A percentile compares a stretch with the other conserved stretches of the same genome.
Conservation (phyloP, 2,329 filamentous ascomycete species). For the Chaetomium sp. region DNA sequence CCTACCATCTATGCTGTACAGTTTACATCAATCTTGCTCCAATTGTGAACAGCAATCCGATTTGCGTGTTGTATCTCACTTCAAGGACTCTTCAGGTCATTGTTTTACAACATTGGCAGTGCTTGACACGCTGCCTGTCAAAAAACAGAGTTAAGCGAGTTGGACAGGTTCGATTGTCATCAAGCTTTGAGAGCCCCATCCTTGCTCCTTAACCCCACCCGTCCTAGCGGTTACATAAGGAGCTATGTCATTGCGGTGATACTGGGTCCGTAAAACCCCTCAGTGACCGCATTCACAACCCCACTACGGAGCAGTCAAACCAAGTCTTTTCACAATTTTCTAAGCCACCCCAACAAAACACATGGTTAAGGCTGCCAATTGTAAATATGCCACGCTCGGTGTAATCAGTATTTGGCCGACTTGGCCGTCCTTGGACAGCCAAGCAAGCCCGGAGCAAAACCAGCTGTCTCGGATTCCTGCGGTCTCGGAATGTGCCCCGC, state of each 20-base stretch:
- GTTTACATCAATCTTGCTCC: no score
- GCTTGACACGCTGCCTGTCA: no score
- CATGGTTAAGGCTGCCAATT: slow-evolving; percentile 1
- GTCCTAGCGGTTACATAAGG: slow-evolving; percentile 18
- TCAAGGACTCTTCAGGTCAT: neutral
- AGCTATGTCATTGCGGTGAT: slow-evolving; percentile 24
- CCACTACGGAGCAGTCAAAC: slow-evolving; percentile 3
- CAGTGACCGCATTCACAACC: slow-evolving; percentile 16
- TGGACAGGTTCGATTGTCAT: no score
- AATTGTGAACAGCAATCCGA: neutral
- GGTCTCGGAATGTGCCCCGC: slow-evolving; percentile 28
- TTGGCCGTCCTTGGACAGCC: neutral
- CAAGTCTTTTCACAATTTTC: neutral
- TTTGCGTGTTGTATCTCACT: neutral
- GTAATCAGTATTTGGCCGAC: neutral
- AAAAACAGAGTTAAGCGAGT: no score
- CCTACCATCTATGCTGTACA: neutral
- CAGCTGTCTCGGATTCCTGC: slow-evolving; percentile 4
- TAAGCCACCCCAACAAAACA: slow-evolving; percentile 2
- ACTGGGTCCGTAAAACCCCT: slow-evolving; percentile 31
- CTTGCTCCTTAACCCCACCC: slow-evolving; percentile 13
- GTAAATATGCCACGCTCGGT: neutral
- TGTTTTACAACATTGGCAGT: neutral
- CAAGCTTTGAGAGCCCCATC: neutral
- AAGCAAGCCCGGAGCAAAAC: neutral